A percentile compares a stretch with the other conserved stretches of the same genome.
Evolutionary conservation across 441 rosid genomes (phyloP).

Genomic region (Adansonia gregorii): DNA sequence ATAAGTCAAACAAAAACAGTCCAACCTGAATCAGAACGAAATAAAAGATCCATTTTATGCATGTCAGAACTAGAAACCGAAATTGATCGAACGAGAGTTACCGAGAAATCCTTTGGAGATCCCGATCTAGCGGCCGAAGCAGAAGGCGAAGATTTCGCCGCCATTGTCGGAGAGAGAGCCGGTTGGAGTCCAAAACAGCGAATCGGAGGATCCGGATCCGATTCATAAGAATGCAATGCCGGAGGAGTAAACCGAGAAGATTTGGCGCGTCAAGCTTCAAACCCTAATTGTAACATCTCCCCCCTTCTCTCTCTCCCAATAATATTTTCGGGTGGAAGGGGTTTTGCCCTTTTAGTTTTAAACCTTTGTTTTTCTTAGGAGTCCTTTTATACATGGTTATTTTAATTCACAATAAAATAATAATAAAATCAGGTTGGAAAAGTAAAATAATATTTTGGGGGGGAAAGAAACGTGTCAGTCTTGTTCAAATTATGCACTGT

Average conservation of each 20-base stretch:
- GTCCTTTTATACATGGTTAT: not conserved
- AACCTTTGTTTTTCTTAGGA: not conserved
- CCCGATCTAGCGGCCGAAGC: slow-evolving; percentile 75
- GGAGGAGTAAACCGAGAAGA: slow-evolving; percentile 31
- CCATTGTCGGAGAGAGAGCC: slow-evolving; percentile 48
- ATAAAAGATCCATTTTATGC: not conserved
- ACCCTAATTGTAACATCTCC: slow-evolving; percentile 58
- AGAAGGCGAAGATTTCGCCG: slow-evolving; percentile 64
- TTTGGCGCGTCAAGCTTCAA: slow-evolving; percentile 72
- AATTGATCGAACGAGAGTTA: slow-evolving; percentile 30
- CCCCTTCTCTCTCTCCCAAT: not conserved
- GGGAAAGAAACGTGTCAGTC: slow-evolving; percentile 55
- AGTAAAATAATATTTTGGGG: slow-evolving; percentile 36
- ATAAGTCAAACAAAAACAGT: slow-evolving; percentile 4
- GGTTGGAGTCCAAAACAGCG: slow-evolving; percentile 37
- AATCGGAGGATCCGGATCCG: slow-evolving; percentile 41
- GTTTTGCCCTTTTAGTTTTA: not conserved
- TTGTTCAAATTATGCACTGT: slow-evolving; percentile 56
- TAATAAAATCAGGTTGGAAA: slow-evolving; percentile 24
- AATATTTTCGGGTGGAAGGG: not conserved
- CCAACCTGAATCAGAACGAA: not conserved
- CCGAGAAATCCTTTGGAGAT: slow-evolving; percentile 56
- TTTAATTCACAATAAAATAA: not conserved
- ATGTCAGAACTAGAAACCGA: slow-evolving; percentile 5
- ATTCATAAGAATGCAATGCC: slow-evolving; percentile 49